Percentiles rank a stretch among this genome's conserved stretches.
These are phyloP conservation scores for Dothistroma septosporum DNA, from an alignment of 2,329 filamentous ascomycete genomes.

Conservation along the genomic window DNA sequence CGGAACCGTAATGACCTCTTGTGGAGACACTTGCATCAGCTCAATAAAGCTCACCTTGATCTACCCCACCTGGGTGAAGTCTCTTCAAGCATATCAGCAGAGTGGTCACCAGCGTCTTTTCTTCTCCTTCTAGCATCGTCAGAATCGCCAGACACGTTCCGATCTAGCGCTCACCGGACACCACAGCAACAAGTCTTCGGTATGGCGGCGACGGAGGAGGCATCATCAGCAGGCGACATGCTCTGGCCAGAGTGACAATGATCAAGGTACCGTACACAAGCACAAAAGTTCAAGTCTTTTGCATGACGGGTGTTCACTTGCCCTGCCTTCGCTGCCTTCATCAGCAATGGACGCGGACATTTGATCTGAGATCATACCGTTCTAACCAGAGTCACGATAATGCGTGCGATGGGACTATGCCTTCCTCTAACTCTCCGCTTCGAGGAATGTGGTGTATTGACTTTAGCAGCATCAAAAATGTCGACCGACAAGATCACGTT, in stretches of 20 bases:
- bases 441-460: constrained; percentile 43
- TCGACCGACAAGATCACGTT: constrained; percentile 82
- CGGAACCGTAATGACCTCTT: constrained; percentile 6
- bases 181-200: constrained; percentile 5
- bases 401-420: constrained; percentile 83
- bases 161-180: not conserved
- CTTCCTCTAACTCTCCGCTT: constrained; percentile 49
- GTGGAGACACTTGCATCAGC: constrained; percentile 7
- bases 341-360: constrained; percentile 24
- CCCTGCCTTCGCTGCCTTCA: constrained; percentile 8
- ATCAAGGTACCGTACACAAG: constrained; percentile 22
- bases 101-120: not conserved
- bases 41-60: not conserved
- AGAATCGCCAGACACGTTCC: not conserved
- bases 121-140: not conserved
- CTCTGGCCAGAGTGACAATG: constrained; percentile 8
- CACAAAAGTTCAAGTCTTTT: constrained; percentile 14
- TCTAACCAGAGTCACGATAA: constrained; percentile 81
- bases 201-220: constrained; percentile 14
- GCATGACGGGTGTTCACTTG: constrained; percentile 41
- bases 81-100: not conserved
- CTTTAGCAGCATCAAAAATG: constrained; percentile 55
- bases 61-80: constrained; percentile 5
- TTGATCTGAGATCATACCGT: constrained; percentile 72
- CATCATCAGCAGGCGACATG: constrained; percentile 7